A percentile compares a stretch with the other conserved stretches of the same genome.
Evolutionary conservation across 2,329 filamentous ascomycete species (phyloP).

Genomic region (Akanthomyces uredinophilus): DNA sequence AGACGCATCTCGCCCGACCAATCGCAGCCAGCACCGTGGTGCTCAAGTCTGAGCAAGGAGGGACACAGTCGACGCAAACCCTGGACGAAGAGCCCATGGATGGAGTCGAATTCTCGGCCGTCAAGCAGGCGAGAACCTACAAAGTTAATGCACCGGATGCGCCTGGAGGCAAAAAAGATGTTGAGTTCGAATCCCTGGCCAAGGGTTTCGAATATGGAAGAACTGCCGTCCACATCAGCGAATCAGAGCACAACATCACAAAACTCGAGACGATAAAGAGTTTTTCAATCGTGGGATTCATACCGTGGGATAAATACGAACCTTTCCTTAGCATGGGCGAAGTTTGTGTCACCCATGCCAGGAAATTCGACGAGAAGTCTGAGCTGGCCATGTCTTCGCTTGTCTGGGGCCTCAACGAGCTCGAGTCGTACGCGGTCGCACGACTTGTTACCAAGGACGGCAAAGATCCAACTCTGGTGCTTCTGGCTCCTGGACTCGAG

Average conservation of each 20-base stretch:
- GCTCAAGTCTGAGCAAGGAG: conserved; percentile 44
- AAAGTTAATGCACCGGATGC: conserved; percentile 69
- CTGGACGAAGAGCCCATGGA: conserved; percentile 44
- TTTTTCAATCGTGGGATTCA: conserved; percentile 83
- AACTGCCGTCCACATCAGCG: conserved; percentile 83
- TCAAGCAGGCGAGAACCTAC: conserved; percentile 77
- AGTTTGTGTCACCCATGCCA: conserved; percentile 69
- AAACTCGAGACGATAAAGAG: conserved; percentile 71
- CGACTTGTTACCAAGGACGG: conserved; percentile 80
- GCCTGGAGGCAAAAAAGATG: conserved; percentile 73
- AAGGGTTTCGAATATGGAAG: conserved; percentile 92
- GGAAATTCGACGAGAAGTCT: conserved; percentile 74
- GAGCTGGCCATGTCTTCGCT: conserved; percentile 82
- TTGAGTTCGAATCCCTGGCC: conserved; percentile 77
- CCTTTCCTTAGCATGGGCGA: conserved; percentile 82
- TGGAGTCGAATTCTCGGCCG: conserved; percentile 56
- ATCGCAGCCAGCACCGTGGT: conserved; percentile 76
- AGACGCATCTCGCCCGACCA: conserved; percentile 70
- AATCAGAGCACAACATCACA: conserved; percentile 83
- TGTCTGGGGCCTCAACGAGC: conserved; percentile 78
- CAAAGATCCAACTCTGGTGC: conserved; percentile 68
- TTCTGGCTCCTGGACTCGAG: conserved; percentile 77
- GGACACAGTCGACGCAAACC: conserved; percentile 47
- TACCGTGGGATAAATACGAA: conserved; percentile 71
- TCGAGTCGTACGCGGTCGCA: conserved; percentile 81